A percentile compares a stretch with the other conserved stretches of the same genome.
Evolutionary conservation across 2,329 filamentous ascomycete species (phyloP).

Genomic region (Aspergillus hortae): DNA sequence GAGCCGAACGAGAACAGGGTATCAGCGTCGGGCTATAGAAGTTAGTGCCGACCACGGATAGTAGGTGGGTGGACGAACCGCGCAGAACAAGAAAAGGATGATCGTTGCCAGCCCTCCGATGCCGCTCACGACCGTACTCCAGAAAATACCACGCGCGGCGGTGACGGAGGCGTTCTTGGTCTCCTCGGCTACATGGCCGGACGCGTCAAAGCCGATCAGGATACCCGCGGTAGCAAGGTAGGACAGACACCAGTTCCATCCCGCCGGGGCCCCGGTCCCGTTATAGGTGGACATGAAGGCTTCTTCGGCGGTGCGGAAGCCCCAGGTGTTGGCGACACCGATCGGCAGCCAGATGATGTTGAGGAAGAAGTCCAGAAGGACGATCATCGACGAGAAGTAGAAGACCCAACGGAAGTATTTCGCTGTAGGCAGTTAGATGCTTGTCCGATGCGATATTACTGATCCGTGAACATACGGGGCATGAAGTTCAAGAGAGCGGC

Average conservation of each 20-base stretch:
- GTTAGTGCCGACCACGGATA: neutral
- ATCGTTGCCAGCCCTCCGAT: conserved; percentile 55
- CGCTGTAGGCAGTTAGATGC: conserved; percentile 26
- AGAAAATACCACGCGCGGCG: conserved; percentile 60
- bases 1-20: conserved; percentile 53
- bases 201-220: conserved; percentile 60
- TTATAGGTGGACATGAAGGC: conserved; percentile 62
- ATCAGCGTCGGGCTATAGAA: conserved; percentile 44
- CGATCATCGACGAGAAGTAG: conserved; percentile 35
- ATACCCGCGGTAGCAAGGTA: conserved; percentile 60
- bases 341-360: conserved; percentile 62
- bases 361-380: conserved; percentile 56
- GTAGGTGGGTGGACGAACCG: conserved; percentile 32
- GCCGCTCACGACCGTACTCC: conserved; percentile 56
- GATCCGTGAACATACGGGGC: conserved; percentile 39
- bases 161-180: conserved; percentile 51
- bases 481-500: conserved; percentile 50
- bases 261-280: conserved; percentile 52
- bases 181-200: conserved; percentile 59
- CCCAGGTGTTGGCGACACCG: conserved; percentile 52
- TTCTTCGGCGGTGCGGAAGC: conserved; percentile 57
- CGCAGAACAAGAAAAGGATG: conserved; percentile 59
- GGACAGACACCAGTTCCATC: conserved; percentile 62
- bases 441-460: conserved; percentile 13
- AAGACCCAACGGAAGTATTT: conserved; percentile 42